Percentiles rank a stretch among this genome's conserved stretches.
phyloP scores from a whole-genome alignment of 495 filamentous ascomycete genomes.

The Hypoxylon trugodes region DNA sequence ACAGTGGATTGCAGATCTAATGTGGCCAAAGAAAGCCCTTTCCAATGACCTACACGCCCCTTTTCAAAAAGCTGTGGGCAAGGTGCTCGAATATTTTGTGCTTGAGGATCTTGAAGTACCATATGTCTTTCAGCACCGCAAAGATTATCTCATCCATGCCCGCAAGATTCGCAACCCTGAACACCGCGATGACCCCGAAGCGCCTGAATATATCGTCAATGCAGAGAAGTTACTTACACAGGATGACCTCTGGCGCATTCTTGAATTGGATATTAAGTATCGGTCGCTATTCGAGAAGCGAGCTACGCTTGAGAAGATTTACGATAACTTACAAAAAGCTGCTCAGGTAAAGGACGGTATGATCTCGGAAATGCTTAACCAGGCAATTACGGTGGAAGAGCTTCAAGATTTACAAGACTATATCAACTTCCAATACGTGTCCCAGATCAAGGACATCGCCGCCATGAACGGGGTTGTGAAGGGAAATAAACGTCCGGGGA shows the following conservation, averaged over 20 bases:
- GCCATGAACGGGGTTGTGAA: slow-evolving; percentile 64
- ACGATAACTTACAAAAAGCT: slow-evolving; percentile 70
- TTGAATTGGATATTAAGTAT: slow-evolving; percentile 94
- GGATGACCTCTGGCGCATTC: slow-evolving; percentile 91
- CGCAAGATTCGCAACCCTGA: slow-evolving; percentile 73
- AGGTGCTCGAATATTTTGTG: slow-evolving; percentile 94
- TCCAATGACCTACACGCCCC: slow-evolving; percentile 74
- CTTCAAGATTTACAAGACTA: slow-evolving; percentile 97
- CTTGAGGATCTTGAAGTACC: slow-evolving; percentile 93
- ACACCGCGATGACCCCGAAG: slow-evolving; percentile 62
- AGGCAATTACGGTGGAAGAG: slow-evolving; percentile 86
- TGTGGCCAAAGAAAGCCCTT: slow-evolving; percentile 83
- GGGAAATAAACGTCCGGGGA: slow-evolving; percentile 76
- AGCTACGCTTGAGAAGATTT: slow-evolving; percentile 78
- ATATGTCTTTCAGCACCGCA: slow-evolving; percentile 96
- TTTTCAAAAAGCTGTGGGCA: slow-evolving; percentile 85
- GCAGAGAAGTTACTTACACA: slow-evolving; percentile 92
- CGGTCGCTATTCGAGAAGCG: slow-evolving; percentile 89
- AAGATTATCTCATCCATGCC: slow-evolving; percentile 96
- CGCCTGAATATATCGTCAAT: slow-evolving; percentile 73
- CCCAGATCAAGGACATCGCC: slow-evolving; percentile 78
- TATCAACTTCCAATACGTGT: slow-evolving; percentile 90
- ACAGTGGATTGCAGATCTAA: slow-evolving; percentile 85
- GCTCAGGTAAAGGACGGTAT: slow-evolving; percentile 65
- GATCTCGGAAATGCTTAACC: slow-evolving; percentile 80